Evolutionary conservation across 1,284 basidiomycete species (phyloP).

Genomic region (Pseudozyma sp.): DNA sequence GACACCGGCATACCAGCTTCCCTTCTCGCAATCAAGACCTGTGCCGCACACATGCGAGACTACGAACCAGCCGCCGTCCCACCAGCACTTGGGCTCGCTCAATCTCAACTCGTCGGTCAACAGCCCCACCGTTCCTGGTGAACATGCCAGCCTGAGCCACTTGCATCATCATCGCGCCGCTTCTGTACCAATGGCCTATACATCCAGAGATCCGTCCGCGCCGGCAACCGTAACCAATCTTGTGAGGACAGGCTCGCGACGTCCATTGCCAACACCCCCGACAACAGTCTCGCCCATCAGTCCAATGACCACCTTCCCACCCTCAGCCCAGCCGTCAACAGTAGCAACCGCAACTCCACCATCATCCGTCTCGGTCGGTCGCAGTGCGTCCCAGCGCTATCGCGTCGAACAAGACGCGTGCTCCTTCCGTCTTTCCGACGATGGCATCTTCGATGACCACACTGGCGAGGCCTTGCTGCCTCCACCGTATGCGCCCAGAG

Average conservation of each 20-base stretch:
- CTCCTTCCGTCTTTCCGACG: slow-evolving; percentile 31
- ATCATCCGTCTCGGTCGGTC: slow-evolving; percentile 3
- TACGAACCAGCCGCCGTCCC: background rate
- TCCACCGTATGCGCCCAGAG: slow-evolving; percentile 34
- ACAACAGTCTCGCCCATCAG: slow-evolving; percentile 17
- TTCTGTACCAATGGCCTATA: slow-evolving; percentile 12
- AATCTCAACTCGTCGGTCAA: slow-evolving; percentile 1
- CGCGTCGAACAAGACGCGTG: slow-evolving; percentile 41
- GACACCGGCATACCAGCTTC: background rate
- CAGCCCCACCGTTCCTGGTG: background rate
- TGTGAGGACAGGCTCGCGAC: slow-evolving; percentile 19
- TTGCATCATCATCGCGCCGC: slow-evolving; percentile 13
- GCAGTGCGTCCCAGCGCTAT: slow-evolving; percentile 11
- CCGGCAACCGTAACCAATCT: slow-evolving; percentile 3
- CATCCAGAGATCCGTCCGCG: slow-evolving; percentile 21
- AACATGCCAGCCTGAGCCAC: slow-evolving; percentile 2
- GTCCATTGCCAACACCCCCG: slow-evolving; percentile 31
- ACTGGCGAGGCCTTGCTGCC: slow-evolving; percentile 38
- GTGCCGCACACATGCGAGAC: background rate
- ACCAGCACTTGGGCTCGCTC: slow-evolving; percentile 20
- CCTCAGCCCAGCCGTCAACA: background rate
- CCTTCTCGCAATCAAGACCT: slow-evolving; percentile 9
- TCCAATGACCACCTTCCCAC: slow-evolving; percentile 7
- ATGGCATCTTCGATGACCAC: slow-evolving; percentile 31
- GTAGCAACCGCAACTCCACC: background rate